Percentiles rank a stretch among this genome's conserved stretches.
These are phyloP conservation scores for Penicillium bialowiezense DNA, from an alignment of 495 filamentous ascomycete species.

Conservation along the genomic window DNA sequence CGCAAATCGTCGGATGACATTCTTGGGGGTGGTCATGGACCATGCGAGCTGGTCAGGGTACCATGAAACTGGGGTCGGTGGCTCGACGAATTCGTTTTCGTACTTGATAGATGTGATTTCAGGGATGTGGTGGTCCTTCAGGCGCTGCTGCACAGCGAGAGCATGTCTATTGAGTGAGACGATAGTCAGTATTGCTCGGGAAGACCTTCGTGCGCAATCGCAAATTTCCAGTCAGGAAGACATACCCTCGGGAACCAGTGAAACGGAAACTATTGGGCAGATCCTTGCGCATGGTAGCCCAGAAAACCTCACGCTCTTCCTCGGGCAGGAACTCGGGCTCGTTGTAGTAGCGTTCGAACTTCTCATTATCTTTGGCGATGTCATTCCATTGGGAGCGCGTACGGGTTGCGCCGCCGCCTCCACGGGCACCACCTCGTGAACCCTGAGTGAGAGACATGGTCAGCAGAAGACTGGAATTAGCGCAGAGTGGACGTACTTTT, in stretches of 20 bases:
- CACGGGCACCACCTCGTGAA: conserved; percentile 33
- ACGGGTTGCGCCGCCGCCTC: conserved; percentile 27
- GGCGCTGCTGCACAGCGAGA: conserved; percentile 75
- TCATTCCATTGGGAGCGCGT: conserved; percentile 49
- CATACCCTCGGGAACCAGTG: conserved; percentile 82
- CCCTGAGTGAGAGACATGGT: conserved; percentile 22
- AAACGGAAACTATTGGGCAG: conserved; percentile 96
- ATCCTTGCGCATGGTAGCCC: conserved; percentile 73
- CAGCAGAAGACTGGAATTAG: conserved; percentile 1
- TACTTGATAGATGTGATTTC: conserved; percentile 78
- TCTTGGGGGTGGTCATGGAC: conserved; percentile 94
- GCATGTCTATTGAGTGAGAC: conserved; percentile 59
- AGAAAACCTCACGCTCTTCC: conserved; percentile 74
- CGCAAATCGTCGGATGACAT: conserved; percentile 82
- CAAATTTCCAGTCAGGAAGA: conserved; percentile 6
- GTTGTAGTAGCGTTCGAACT: conserved; percentile 83
- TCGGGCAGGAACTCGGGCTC: conserved; percentile 65
- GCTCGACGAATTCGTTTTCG: conserved; percentile 75
- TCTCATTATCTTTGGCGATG: conserved; percentile 67
- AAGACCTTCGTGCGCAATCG: neutral
- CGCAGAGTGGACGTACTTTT: conserved; percentile 21
- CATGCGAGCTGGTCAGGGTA: conserved; percentile 93
- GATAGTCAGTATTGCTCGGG: conserved; percentile 9
- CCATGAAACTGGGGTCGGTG: conserved; percentile 79
- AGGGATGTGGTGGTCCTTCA: conserved; percentile 86